A percentile compares a stretch with the other conserved stretches of the same genome.
Evolutionary conservation across 2,329 filamentous ascomycete genomes (phyloP).

Genomic region (Aspergillus sp.): DNA sequence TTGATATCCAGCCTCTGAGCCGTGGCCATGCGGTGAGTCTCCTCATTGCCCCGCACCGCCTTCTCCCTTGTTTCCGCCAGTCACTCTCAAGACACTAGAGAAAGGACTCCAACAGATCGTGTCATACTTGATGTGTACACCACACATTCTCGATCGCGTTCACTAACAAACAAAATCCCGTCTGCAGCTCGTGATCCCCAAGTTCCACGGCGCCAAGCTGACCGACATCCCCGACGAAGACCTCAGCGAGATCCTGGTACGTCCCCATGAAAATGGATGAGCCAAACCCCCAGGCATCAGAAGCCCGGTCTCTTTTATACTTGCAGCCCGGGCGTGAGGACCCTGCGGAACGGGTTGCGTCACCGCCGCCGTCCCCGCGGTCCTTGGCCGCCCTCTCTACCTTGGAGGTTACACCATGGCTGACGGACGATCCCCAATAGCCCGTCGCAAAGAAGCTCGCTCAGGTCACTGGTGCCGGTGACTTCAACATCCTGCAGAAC

Average conservation of each 20-base stretch:
- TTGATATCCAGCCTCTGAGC: slow-evolving; percentile 90
- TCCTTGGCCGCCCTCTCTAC: neutral
- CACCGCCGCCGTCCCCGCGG: neutral
- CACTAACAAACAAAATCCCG: slow-evolving; percentile 11
- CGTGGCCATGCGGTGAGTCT: slow-evolving; percentile 78
- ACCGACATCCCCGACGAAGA: slow-evolving; percentile 89
- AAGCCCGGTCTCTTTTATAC: neutral
- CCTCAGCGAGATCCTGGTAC: slow-evolving; percentile 75
- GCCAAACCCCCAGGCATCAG: neutral
- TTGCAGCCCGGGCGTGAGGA: neutral
- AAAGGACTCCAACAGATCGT: too few relatives aligned
- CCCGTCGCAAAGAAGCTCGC: slow-evolving; percentile 87
- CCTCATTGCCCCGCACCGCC: neutral
- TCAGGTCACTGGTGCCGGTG: slow-evolving; percentile 67
- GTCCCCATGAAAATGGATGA: slow-evolving; percentile 17
- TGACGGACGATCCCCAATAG: slow-evolving; percentile 33
- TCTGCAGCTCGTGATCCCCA: slow-evolving; percentile 86
- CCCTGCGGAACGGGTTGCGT: neutral
- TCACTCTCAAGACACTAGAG: too few relatives aligned
- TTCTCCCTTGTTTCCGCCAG: slow-evolving; percentile 15
- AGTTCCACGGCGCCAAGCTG: slow-evolving; percentile 88
- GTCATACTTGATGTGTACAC: too few relatives aligned
- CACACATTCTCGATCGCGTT: too few relatives aligned
- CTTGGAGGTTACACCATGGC: neutral
- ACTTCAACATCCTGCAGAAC: slow-evolving; percentile 97